phyloP scores from a whole-genome alignment of 2,329 filamentous ascomycete species.

The Laburnicola sp. region DNA sequence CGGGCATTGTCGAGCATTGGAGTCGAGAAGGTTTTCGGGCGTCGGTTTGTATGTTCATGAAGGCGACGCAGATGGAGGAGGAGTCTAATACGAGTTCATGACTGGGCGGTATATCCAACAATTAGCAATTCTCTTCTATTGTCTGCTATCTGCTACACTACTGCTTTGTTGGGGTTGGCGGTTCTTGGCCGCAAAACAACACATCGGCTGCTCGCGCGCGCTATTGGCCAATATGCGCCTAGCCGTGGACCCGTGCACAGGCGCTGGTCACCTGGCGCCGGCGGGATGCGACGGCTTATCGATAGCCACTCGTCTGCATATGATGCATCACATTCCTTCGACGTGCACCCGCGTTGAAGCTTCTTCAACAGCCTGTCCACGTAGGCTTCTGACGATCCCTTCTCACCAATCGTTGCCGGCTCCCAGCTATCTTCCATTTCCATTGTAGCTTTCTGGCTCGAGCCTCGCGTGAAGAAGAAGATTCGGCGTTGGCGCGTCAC shows the following conservation, averaged over 20 bases:
- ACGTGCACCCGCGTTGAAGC: constrained; percentile 23
- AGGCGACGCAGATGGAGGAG: constrained; percentile 17
- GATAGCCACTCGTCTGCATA: constrained; percentile 24
- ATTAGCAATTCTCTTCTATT: constrained; percentile 26
- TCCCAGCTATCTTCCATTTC: too few relatives aligned
- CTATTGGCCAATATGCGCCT: constrained; percentile 28
- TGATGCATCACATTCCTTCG: constrained; percentile 25
- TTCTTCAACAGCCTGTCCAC: constrained; percentile 22
- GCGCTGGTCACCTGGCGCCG: constrained; percentile 28
- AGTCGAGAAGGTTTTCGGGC: constrained; percentile 24
- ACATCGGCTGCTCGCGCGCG: neutral
- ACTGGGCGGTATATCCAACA: constrained; percentile 41
- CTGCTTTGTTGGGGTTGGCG: too few relatives aligned
- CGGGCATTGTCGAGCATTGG: constrained; percentile 34
- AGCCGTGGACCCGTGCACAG: constrained; percentile 1
- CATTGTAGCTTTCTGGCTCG: constrained; percentile 5
- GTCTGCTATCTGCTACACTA: neutral
- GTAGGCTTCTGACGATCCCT: too few relatives aligned
- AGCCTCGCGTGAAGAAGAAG: too few relatives aligned
- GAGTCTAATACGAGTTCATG: constrained; percentile 42
- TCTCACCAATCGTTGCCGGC: too few relatives aligned
- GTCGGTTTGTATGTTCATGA: constrained; percentile 31
- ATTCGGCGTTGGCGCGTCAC: constrained; percentile 38
- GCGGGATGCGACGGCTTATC: constrained; percentile 16
- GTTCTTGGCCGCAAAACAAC: too few relatives aligned